phyloP scores from a whole-genome alignment of 768 basidiomycete genomes.

The Naganishia friedmannii region DNA sequence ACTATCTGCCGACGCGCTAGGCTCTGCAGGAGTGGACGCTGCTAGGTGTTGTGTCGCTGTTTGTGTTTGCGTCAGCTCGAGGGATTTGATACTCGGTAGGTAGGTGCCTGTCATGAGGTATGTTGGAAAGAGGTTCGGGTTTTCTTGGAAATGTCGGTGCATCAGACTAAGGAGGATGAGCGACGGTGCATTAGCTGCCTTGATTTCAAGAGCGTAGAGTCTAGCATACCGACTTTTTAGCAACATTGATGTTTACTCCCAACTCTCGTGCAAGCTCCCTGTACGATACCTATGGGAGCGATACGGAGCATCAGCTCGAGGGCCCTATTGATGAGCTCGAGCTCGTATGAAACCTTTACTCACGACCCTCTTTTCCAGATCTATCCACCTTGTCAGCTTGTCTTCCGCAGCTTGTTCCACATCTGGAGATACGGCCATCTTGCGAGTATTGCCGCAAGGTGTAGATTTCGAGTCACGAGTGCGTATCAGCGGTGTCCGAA shows the following conservation, averaged over 20 bases:
- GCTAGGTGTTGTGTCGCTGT: background rate
- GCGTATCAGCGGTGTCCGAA: too few species aligned
- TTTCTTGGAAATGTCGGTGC: constrained; percentile 12
- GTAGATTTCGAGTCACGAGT: too few species aligned
- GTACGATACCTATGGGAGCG: constrained; percentile 22
- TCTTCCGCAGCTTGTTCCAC: constrained; percentile 8
- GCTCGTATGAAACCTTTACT: background rate
- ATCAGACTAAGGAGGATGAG: background rate
- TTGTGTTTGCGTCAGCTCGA: constrained; percentile 14
- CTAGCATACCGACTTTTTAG: constrained; percentile 17
- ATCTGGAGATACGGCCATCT: constrained; percentile 2
- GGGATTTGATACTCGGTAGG: background rate
- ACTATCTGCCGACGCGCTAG: background rate
- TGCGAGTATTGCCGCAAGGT: background rate
- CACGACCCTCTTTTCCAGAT: constrained; percentile 25
- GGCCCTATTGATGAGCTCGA: background rate
- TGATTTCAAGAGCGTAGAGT: background rate
- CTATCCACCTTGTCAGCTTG: constrained; percentile 27
- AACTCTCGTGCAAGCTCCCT: constrained; percentile 25
- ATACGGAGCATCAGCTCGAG: background rate
- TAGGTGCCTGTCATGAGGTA: constrained; percentile 29
- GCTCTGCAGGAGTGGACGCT: background rate
- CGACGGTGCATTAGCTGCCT: background rate
- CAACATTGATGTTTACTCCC: constrained; percentile 24
- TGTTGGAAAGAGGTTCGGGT: constrained; percentile 17